phyloP scores from a whole-genome alignment of 1,284 basidiomycete species.

The Wallemia mellicola region DNA sequence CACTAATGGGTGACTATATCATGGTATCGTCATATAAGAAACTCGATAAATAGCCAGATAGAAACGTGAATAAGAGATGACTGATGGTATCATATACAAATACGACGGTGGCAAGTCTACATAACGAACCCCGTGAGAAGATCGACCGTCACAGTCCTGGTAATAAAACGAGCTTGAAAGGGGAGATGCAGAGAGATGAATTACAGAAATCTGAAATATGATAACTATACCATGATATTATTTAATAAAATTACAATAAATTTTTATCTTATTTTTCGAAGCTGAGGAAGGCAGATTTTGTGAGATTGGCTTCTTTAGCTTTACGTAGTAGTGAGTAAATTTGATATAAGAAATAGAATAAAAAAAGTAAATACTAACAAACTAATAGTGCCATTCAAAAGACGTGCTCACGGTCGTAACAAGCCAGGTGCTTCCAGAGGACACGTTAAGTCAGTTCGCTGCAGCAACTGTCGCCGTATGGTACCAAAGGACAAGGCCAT shows the following conservation, averaged over 20 bases:
- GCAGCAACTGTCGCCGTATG: constrained; percentile 4
- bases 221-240: neutral
- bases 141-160: neutral
- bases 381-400: neutral
- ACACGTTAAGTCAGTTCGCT: neutral
- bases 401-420: neutral
- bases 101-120: too few relatives aligned
- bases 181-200: neutral
- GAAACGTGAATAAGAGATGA: too few relatives aligned
- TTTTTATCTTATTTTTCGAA: neutral
- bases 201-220: neutral
- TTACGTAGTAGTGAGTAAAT: neutral
- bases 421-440: neutral
- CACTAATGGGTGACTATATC: too few relatives aligned
- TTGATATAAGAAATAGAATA: neutral
- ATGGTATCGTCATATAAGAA: too few relatives aligned
- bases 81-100: too few relatives aligned
- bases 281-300: neutral
- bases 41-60: too few relatives aligned
- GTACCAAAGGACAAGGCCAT: constrained; percentile 72
- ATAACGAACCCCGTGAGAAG: too few relatives aligned
- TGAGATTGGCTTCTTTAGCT: neutral
- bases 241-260: neutral
- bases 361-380: neutral
- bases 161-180: neutral